These are phyloP conservation scores for Leccinum ochraceum DNA, from an alignment of 768 basidiomycete species.

Conservation along the genomic window DNA sequence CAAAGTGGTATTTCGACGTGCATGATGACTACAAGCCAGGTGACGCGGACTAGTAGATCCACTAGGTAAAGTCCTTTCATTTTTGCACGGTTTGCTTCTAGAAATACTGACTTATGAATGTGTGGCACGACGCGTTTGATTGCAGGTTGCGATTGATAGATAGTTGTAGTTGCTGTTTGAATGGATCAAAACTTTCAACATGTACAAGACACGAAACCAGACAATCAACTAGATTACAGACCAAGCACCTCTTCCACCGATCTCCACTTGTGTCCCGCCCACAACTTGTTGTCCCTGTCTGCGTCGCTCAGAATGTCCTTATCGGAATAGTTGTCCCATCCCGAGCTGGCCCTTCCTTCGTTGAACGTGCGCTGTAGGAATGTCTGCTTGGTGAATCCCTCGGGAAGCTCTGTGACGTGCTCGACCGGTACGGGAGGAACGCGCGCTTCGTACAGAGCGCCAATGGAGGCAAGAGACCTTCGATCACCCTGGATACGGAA, in stretches of 20 bases:
- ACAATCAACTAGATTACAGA: conserved; percentile 15
- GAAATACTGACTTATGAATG: background rate
- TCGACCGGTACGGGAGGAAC: background rate
- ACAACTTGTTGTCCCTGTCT: conserved; percentile 32
- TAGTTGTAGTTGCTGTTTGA: conserved; percentile 1
- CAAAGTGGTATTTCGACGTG: background rate
- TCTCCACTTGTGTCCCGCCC: conserved; percentile 37
- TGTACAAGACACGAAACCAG: background rate
- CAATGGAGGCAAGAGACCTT: too few relatives aligned
- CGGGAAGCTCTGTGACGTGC: too few relatives aligned
- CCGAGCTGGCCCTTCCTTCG: conserved; percentile 34
- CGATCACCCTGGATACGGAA: too few relatives aligned
- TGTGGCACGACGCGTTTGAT: too few relatives aligned
- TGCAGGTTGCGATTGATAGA: too few relatives aligned
- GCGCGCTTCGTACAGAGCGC: conserved; percentile 10
- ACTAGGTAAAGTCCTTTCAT: background rate
- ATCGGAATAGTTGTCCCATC: conserved; percentile 34
- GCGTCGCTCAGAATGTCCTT: conserved; percentile 34
- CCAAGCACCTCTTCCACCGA: conserved; percentile 30
- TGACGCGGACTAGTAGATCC: background rate
- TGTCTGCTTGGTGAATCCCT: conserved; percentile 23
- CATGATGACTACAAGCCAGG: background rate
- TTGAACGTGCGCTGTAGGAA: conserved; percentile 32
- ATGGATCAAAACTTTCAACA: background rate
- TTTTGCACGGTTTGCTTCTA: background rate